Conservation (phyloP, 2,329 filamentous ascomycete genomes). For the Botrytis tulipae region DNA sequence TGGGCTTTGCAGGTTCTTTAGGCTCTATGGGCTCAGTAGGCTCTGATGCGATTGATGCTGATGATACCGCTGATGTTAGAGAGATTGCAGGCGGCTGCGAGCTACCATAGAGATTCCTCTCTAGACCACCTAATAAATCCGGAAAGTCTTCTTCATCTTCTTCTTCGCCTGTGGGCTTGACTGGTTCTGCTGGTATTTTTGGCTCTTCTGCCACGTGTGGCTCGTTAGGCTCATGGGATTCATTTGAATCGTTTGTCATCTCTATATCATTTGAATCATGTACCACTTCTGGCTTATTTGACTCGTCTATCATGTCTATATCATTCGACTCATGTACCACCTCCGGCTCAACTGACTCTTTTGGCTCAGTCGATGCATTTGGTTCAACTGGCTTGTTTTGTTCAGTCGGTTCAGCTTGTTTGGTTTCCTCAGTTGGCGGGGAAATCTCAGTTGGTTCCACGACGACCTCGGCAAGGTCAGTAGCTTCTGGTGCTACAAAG, state of each 20-base stretch:
- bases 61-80: neutral
- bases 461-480: neutral
- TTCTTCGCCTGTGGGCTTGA: constrained; percentile 14
- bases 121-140: constrained; percentile 35
- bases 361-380: neutral
- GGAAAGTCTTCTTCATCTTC: constrained; percentile 32
- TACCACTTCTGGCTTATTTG: neutral
- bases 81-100: neutral
- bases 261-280: neutral
- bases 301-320: neutral
- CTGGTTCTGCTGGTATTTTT: neutral
- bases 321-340: neutral
- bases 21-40: neutral
- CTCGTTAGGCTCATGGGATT: neutral
- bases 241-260: neutral
- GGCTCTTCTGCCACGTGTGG: neutral
- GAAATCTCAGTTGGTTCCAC: neutral
- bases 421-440: neutral
- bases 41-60: neutral
- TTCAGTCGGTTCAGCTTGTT: neutral
- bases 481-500: neutral
- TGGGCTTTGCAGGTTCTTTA: neutral
- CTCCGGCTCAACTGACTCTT: neutral
- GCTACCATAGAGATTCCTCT: constrained; percentile 29
- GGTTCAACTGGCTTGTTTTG: neutral